phyloP scores from a whole-genome alignment of 2,329 filamentous ascomycete species.

The Leptographium lundbergii region DNA sequence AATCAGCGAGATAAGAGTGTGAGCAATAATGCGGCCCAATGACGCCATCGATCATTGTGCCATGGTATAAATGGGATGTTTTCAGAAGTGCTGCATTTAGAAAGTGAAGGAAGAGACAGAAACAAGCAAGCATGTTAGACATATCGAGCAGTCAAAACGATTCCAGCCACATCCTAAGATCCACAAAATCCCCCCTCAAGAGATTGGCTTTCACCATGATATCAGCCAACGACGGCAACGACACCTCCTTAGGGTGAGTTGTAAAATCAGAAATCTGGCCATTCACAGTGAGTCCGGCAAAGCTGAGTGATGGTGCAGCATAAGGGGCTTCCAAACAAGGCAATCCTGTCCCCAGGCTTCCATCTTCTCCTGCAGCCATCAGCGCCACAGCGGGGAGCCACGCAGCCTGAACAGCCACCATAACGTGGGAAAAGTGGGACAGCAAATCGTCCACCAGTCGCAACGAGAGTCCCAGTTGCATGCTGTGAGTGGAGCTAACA shows the following conservation, averaged over 20 bases:
- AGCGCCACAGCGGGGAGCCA: not conserved
- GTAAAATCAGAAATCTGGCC: too few species aligned
- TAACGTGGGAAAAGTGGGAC: conserved; percentile 14
- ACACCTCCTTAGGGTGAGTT: not conserved
- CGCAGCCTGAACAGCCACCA: not conserved
- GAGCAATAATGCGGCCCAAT: too few species aligned
- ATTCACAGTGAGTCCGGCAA: not conserved
- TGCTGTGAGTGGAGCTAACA: conserved; percentile 25
- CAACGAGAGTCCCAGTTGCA: conserved; percentile 29
- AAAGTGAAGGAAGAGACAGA: too few species aligned
- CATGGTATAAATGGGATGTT: too few species aligned
- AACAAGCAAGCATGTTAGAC: too few species aligned
- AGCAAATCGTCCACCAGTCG: conserved; percentile 30
- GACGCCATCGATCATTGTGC: too few species aligned
- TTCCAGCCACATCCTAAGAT: not conserved
- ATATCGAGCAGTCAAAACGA: not conserved
- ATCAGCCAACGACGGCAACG: not conserved
- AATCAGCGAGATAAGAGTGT: too few species aligned
- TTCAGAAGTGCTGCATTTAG: too few species aligned
- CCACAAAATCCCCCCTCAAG: not conserved
- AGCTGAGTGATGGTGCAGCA: not conserved
- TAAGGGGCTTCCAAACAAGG: not conserved
- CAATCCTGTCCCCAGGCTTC: not conserved
- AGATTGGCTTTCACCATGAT: not conserved
- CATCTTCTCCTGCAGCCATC: not conserved